Base-by-base conservation (phyloP, 2,329 filamentous ascomycete species). In the Pseudogymnoascus sp. region DNA sequence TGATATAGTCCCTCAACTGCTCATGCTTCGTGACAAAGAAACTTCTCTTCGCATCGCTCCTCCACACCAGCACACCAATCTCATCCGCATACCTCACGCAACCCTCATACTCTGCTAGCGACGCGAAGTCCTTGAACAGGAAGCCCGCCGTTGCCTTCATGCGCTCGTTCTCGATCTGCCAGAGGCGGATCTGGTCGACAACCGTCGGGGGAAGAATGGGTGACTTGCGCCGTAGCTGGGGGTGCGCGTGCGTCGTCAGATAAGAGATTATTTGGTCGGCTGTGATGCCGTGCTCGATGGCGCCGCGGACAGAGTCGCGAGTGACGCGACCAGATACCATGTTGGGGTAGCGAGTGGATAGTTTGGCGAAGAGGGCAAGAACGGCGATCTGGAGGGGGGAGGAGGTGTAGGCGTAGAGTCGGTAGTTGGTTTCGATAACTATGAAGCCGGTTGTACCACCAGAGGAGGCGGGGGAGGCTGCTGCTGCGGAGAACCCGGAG, bases 371-470 rank as follows among this genome's bases (percentile, higher is more conserved):
- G 64, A 99, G 86, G 37, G 87, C 86, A 48, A 99, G 85, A 62
- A 99, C 90, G 59, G 91, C 90, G 65, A 97, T 99, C 73, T 96
- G 92, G 0, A 99, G 83, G 0, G 92, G 90, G 0, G 91, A 96
- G 33, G 88, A 87, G 5, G 95, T 97, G 76, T 99, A 99, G 30
- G 94, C 94, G 76, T 99, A 99, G 66, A 99, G 77, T 23, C 94
- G 89, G 76, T 96, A 97, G 75, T 99, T 99, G 7, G 94, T 99
- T 76, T 99, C 94, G 65, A 99, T 83, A 68, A 99, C 92, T 70
- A 99, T 90, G 76, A 90, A 94, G 63, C 92, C 92, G 68, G 85
- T 85, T 63, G 78, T 74, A 15, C 73, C 74, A 65, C 66, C 66
- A 2, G 45, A 52, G 26, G 45, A 52, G 52, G 60, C 69, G 66